phyloP scores from a whole-genome alignment of 139 green algal genomes.

The Chloropicon primus region DNA sequence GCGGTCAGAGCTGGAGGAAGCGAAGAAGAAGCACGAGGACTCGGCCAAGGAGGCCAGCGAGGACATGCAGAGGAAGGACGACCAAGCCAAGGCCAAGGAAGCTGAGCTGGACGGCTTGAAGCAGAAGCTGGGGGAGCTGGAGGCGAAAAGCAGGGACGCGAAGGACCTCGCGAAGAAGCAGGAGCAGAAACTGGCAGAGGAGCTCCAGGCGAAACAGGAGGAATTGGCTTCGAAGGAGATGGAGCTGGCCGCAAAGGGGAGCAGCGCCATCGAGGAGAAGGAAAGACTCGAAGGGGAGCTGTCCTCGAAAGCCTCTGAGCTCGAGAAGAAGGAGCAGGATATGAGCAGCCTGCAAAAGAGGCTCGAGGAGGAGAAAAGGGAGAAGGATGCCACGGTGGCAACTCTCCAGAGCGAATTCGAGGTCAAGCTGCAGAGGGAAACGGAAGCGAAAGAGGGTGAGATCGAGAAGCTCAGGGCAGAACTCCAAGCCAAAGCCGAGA shows the following conservation, averaged over 20 bases:
- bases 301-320: background rate
- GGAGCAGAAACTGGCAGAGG: background rate
- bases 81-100: background rate
- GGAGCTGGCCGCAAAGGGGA: too few species aligned
- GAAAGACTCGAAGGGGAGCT: background rate
- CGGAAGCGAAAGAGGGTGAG: background rate
- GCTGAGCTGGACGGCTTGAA: background rate
- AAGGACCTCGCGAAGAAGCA: background rate
- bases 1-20: background rate
- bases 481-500: background rate
- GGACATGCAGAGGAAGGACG: background rate
- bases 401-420: background rate
- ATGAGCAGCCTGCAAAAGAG: too few species aligned
- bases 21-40: background rate
- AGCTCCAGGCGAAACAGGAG: too few species aligned
- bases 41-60: background rate
- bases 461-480: background rate
- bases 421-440: background rate
- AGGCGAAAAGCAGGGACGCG: too few species aligned
- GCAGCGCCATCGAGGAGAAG: background rate
- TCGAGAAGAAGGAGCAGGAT: too few species aligned
- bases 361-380: background rate
- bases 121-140: background rate
- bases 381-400: background rate
- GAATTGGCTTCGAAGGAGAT: too few species aligned